phyloP scores from a whole-genome alignment of 2,329 filamentous ascomycete genomes.

The Didymella segeticola region DNA sequence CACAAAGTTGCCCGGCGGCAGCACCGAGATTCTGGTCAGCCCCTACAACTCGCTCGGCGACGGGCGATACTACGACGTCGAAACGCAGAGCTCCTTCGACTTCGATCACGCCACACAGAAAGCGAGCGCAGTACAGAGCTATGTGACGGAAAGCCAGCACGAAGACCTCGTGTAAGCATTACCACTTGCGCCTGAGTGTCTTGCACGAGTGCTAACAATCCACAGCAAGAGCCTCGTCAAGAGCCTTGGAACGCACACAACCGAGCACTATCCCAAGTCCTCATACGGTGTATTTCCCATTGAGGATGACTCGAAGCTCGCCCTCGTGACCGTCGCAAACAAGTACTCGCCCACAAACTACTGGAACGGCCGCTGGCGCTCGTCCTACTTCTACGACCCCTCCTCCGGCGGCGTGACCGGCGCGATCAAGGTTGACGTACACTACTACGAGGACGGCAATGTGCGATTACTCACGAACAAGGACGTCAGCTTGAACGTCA shows the following conservation, averaged over 20 bases:
- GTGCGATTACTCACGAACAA: constrained; percentile 93
- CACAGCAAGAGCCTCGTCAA: constrained; percentile 82
- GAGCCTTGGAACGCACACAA: constrained; percentile 74
- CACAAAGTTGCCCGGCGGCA: constrained; percentile 86
- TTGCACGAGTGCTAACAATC: not conserved
- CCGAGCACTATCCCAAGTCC: constrained; percentile 86
- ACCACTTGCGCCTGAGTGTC: not conserved
- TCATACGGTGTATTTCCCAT: constrained; percentile 84
- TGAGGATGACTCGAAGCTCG: constrained; percentile 76
- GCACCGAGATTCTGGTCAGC: constrained; percentile 81
- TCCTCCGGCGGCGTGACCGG: constrained; percentile 73
- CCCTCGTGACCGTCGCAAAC: constrained; percentile 86
- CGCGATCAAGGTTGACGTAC: constrained; percentile 89
- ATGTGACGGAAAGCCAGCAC: constrained; percentile 78
- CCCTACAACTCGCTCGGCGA: constrained; percentile 81
- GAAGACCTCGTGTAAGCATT: constrained; percentile 76
- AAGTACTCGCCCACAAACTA: constrained; percentile 99
- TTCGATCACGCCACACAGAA: constrained; percentile 88
- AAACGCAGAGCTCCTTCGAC: constrained; percentile 84
- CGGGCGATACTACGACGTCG: constrained; percentile 87
- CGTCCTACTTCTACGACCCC: constrained; percentile 80
- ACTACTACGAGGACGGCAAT: constrained; percentile 99
- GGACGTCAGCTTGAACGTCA: constrained; percentile 67
- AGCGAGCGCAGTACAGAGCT: constrained; percentile 81
- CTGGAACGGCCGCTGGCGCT: constrained; percentile 98